phyloP scores from a whole-genome alignment of 2,329 filamentous ascomycete species.

The Fusarium nygamai region DNA sequence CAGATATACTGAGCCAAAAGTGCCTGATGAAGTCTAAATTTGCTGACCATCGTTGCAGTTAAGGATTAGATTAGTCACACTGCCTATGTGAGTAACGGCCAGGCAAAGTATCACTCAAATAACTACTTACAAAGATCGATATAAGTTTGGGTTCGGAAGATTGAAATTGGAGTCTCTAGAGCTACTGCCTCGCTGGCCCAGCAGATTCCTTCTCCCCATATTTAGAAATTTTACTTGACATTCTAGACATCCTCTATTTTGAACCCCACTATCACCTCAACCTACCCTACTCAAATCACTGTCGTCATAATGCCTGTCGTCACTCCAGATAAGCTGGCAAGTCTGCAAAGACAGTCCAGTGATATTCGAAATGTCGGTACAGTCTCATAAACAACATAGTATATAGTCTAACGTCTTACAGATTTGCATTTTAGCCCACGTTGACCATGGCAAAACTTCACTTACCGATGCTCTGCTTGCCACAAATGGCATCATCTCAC shows the following conservation, averaged over 20 bases:
- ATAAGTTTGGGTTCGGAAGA: neutral
- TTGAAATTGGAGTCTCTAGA: constrained; percentile 2
- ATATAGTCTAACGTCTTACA: constrained; percentile 46
- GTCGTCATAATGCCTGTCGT: constrained; percentile 84
- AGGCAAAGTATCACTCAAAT: constrained; percentile 20
- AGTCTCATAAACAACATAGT: neutral
- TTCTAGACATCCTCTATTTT: neutral
- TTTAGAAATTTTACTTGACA: constrained; percentile 1
- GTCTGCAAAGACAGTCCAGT: constrained; percentile 86
- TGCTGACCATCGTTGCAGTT: constrained; percentile 32
- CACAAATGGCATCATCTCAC: constrained; percentile 99
- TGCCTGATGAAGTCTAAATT: constrained; percentile 12
- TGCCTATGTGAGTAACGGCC: constrained; percentile 17
- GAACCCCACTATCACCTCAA: constrained; percentile 5
- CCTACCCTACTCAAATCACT: constrained; percentile 16
- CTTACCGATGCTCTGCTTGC: constrained; percentile 95
- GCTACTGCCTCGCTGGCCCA: neutral
- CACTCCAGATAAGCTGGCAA: constrained; percentile 86
- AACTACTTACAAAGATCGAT: constrained; percentile 9
- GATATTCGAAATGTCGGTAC: constrained; percentile 88
- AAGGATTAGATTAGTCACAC: constrained; percentile 40
- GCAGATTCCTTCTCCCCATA: constrained; percentile 1
- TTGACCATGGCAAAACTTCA: constrained; percentile 98
- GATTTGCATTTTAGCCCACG: constrained; percentile 96
- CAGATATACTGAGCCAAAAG: constrained; percentile 9